These are phyloP conservation scores for Letharia columbiana DNA, from an alignment of 495 filamentous ascomycete species.

Conservation along the genomic window DNA sequence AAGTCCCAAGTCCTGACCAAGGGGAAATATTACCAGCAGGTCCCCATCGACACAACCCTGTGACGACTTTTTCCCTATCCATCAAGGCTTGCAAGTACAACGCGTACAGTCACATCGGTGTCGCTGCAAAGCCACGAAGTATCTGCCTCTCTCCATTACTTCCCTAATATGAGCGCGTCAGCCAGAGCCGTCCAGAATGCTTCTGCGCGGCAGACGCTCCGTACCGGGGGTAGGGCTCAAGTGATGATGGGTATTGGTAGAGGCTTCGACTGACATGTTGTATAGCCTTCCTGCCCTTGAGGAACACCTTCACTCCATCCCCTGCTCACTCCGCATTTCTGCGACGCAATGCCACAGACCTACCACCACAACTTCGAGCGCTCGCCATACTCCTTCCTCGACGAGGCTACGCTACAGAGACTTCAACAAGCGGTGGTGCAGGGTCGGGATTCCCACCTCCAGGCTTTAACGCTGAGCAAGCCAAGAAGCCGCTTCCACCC, in stretches of 20 bases:
- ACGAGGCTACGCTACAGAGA: conserved; percentile 63
- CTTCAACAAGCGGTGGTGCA: conserved; percentile 50
- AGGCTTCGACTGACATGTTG: conserved; percentile 16
- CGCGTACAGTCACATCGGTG: background rate
- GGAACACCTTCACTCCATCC: conserved; percentile 28
- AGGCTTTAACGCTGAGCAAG: conserved; percentile 84
- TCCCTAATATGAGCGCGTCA: conserved; percentile 49
- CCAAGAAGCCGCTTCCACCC: conserved; percentile 72
- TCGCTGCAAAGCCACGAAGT: background rate
- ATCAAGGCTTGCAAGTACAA: background rate
- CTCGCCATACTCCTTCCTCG: conserved; percentile 58
- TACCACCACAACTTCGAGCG: conserved; percentile 53
- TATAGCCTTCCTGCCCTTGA: conserved; percentile 33
- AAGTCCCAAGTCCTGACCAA: too few relatives aligned
- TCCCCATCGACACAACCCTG: background rate
- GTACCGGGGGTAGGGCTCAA: conserved; percentile 33
- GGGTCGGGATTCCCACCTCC: conserved; percentile 66
- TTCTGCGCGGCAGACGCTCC: conserved; percentile 46
- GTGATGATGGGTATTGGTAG: conserved; percentile 9
- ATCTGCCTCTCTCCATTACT: background rate
- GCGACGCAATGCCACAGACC: conserved; percentile 46
- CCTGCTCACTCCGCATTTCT: conserved; percentile 44
- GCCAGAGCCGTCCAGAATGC: conserved; percentile 51
- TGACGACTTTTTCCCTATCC: background rate
- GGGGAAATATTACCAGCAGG: background rate